Evolutionary conservation across 495 filamentous ascomycete genomes (phyloP).

Genomic region (Sporormia fimetaria): DNA sequence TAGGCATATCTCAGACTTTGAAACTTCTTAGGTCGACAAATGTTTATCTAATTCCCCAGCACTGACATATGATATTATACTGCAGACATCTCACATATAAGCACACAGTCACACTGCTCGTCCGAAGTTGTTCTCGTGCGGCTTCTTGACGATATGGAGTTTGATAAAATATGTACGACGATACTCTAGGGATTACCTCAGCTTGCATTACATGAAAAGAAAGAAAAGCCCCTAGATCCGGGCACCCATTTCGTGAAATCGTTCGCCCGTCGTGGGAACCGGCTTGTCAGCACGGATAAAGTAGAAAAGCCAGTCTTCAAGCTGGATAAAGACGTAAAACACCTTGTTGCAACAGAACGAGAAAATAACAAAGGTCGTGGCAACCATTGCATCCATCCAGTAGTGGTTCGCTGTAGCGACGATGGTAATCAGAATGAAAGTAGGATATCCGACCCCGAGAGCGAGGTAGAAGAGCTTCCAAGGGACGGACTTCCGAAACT

Average conservation of each 20-base stretch:
- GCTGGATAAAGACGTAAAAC: conserved; percentile 43
- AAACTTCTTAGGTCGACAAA: too few species aligned
- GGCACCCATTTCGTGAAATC: conserved; percentile 15
- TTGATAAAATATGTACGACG: too few species aligned
- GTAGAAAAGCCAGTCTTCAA: conserved; percentile 48
- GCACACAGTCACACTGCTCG: too few species aligned
- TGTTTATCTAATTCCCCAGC: too few species aligned
- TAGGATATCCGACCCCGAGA: conserved; percentile 45
- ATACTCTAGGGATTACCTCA: too few species aligned
- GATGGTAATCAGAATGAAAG: conserved; percentile 49
- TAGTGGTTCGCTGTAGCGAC: conserved; percentile 59
- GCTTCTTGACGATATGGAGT: too few species aligned
- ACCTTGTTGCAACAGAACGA: conserved; percentile 42
- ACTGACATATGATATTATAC: too few species aligned
- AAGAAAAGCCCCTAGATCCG: conserved; percentile 1
- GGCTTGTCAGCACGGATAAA: conserved; percentile 47
- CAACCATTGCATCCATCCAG: conserved; percentile 49
- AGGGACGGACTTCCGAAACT: conserved; percentile 33
- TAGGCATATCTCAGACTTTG: too few species aligned
- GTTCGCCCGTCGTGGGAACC: conserved; percentile 42
- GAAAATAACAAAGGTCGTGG: conserved; percentile 39
- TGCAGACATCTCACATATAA: too few species aligned
- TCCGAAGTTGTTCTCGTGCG: too few species aligned
- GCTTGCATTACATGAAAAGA: conserved; percentile 2
- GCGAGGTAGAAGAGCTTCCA: conserved; percentile 37